A percentile compares a stretch with the other conserved stretches of the same genome.
These are phyloP conservation scores for Pseudogymnoascus sp. DNA, from an alignment of 2,329 filamentous ascomycete genomes.

Conservation along the genomic window DNA sequence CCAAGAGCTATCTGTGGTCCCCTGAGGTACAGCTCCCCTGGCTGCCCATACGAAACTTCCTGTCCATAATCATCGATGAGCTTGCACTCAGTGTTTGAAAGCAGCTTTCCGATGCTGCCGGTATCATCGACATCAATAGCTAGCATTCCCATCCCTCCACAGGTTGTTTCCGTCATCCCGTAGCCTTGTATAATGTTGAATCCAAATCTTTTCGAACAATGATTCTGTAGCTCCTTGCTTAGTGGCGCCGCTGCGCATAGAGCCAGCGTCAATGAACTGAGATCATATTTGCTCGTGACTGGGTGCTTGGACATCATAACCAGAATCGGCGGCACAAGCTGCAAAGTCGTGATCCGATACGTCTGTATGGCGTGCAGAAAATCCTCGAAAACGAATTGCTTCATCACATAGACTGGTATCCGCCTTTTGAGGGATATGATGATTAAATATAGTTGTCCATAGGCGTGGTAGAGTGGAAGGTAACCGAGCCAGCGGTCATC, in stretches of 20 bases:
- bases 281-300: constrained; percentile 41
- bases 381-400: constrained; percentile 44
- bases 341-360: constrained; percentile 44
- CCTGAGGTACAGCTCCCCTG: constrained; percentile 45
- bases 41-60: constrained; percentile 38
- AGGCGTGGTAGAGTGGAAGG: constrained; percentile 58
- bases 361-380: constrained; percentile 42
- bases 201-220: constrained; percentile 36
- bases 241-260: constrained; percentile 46
- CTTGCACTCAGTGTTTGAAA: constrained; percentile 44
- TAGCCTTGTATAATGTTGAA: constrained; percentile 43
- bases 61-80: constrained; percentile 44
- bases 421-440: constrained; percentile 36
- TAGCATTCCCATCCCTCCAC: constrained; percentile 35
- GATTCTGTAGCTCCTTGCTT: constrained; percentile 33
- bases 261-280: constrained; percentile 40
- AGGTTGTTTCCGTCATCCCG: constrained; percentile 51
- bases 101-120: constrained; percentile 43
- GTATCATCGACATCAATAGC: constrained; percentile 31
- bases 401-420: constrained; percentile 47
- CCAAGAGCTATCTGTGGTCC: constrained; percentile 50
- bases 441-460: constrained; percentile 45
- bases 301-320: constrained; percentile 52
- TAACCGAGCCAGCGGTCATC: constrained; percentile 47
- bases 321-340: constrained; percentile 48